Base-by-base conservation (phyloP, 2,329 filamentous ascomycete species). In the Ceratocystis cacaofunesta region DNA sequence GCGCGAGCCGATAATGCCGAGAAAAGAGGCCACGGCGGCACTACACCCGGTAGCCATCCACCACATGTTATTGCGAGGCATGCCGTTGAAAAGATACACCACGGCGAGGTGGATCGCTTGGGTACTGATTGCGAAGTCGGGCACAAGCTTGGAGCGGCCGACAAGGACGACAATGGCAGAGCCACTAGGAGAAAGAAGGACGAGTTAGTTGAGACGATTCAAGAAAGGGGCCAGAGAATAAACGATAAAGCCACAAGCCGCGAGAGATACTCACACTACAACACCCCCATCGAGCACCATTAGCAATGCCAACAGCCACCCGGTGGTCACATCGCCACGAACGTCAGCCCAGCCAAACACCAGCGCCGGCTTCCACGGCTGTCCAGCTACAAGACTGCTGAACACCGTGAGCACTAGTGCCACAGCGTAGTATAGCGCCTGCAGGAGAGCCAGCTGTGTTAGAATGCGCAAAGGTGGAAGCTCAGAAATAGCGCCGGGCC, bases 81-180 rank as follows among this genome's bases (percentile, higher is more conserved):
- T 81, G 71, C 85, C 85, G 2, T 89, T 87, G 75, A 95, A 96
- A 43, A 96, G 74, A 22, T 85, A 86, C 32, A 89, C 89, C 71
- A 90, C 75, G 71, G 94, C 69, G 64, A 96, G 82, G 74, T 96
- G 89, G 52, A 96, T 78, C 73, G 89, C 82, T 77, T 95, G 90
- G 19, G 96, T 82, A 1, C 92, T 96, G 28, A 96, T 78, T 41
- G 90, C 89, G 74, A 97, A 99, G 76, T 99, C 94, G 70, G 90
- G 90, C 62, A 97, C 89, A 68, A 97, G 87, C 75, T 97, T 97
- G 61, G 88, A 94, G 68, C 94, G 90, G 22, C 87, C 86, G 70
- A 99, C 85, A 66, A 97, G 79, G 64, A 92, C 77, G 62, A 96
- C 84, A 66, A 96, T 87, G 52, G 90, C 88, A 67, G 95, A 84